Evolutionary conservation across 2,329 filamentous ascomycete genomes (phyloP), one percentile per base, ranked within the genome.

Genomic region (Neopestalotiopsis clavispora): DNA sequence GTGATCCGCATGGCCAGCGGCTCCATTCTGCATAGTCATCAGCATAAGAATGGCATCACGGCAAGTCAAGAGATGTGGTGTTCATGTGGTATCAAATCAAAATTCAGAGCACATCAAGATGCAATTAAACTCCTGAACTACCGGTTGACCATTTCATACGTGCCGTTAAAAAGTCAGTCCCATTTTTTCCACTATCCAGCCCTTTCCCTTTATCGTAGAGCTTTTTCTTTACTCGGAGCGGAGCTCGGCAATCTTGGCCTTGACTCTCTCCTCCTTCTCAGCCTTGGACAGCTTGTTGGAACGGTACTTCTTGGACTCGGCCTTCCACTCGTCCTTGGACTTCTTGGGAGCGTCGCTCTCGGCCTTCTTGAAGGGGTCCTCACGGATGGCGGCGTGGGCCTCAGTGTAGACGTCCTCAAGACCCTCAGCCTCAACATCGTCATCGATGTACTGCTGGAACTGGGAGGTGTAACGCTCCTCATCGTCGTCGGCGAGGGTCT

Each of bases 391-490:
- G 84, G 93, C 92, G 91, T 99, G 96, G 74, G 95, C 96, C 82
- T 98, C 94, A 72, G 89, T 83, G 90, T 98, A 99, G 77, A 98
- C 84, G 80, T 99, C 96, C 93, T 99, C 96, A 71, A 99, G 90
- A 79, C 93, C 94, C 80, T 98, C 96, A 74, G 96, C 95, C 88
- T 98, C 95, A 75, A 99, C 84, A 78, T 97, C 96, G 81, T 97
- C 94, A 75, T 99, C 95, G 77, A 97, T 92, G 90, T 99, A 99
- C 86, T 96, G 92, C 84, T 91, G 88, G 92, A 99, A 99, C 89
- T 99, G 96, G 78, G 90, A 91, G 90, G 95, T 95, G 94, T 94
- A 99, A 83, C 96, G 95, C 91, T 99, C 96, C 93, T 99, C 96
- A 82, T 99, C 96, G 83, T 99, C 96, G 80, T 99, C 96, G 86